A percentile compares a stretch with the other conserved stretches of the same genome.
Conservation (phyloP, 176 grass and related monocot species). For the Microstegium vimineum region DNA sequence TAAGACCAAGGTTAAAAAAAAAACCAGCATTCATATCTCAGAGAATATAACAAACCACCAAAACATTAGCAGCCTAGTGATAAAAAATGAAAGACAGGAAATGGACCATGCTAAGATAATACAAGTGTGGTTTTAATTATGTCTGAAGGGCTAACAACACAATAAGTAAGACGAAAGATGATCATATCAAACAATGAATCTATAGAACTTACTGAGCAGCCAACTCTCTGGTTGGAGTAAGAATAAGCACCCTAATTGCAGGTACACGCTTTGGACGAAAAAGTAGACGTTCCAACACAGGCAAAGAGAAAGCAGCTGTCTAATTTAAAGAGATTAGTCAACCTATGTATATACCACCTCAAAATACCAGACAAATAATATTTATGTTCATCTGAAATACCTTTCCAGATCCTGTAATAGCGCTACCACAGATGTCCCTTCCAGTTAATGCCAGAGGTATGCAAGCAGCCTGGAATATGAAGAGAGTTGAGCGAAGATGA, state of each 20-base stretch:
- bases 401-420: conserved; percentile 97
- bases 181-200: conserved; percentile 9
- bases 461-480: conserved; percentile 70
- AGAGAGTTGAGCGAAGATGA: conserved; percentile 27
- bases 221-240: conserved; percentile 91
- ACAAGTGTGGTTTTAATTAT: neutral
- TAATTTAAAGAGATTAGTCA: conserved; percentile 42
- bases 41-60: neutral
- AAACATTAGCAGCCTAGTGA: neutral
- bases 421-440: conserved; percentile 94
- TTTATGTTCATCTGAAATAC: conserved; percentile 37
- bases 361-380: conserved; percentile 11
- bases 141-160: conserved; percentile 9
- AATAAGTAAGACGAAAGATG: conserved; percentile 4
- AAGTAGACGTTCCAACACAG: conserved; percentile 88
- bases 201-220: conserved; percentile 92
- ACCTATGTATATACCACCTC: conserved; percentile 18
- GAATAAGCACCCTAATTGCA: conserved; percentile 97
- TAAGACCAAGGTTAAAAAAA: neutral
- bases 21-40: neutral
- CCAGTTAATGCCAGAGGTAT: conserved; percentile 95
- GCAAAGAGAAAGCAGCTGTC: conserved; percentile 90
- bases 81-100: neutral
- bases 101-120: neutral
- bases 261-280: conserved; percentile 80